Evolutionary conservation across 179 eudicot genomes (phyloP), one percentile per base, ranked within the genome.

Genomic region (Patellifolia procumbens): DNA sequence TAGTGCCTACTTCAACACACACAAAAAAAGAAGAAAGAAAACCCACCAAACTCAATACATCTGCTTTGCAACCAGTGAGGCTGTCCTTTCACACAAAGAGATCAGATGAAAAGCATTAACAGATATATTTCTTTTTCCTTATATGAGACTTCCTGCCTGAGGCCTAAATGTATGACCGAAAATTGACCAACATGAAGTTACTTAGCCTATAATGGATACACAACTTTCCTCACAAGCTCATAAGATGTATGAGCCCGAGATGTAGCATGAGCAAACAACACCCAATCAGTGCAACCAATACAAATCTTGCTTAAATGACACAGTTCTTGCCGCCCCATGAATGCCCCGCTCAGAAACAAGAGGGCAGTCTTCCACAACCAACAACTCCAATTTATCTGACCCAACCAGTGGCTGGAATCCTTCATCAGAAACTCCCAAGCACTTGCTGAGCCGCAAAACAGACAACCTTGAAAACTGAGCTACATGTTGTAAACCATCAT

Each of bases 341-440:
- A 90, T 78, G 16, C 98, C 96, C 49, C 82, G 80, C 69, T 85
- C 88, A 19, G 98, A 92, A 63, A 92, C 87, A 76, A 82, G 91
- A 32, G 98, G 98, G 70, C 98, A 94, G 65, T 89, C 96, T 76
- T 89, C 89, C 31, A 92, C 92, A 31, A 68, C 85, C 69, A 94
- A 68, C 17, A 76, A 4, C 5, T 85, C 87, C 82, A 94, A 72
- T 72, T 88, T 91, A 59, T 76, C 68, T 2, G 87, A 81, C 19
- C 89, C 94, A 2, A 82, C 74, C 29, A 94, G 84, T 2, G 89
- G 91, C 87, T 79, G 84, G 13, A 94, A 81, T 67, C 97, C 98
- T 53, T 86, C 87, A 77, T 94, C 93, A 0, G 88, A 89, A 62
- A 94, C 86, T 64, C 96, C 94, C 74, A 92, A 78, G 83, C 97